Evolutionary conservation across 305 asterid genomes (phyloP).

Genomic region (Fraxinus velutina): DNA sequence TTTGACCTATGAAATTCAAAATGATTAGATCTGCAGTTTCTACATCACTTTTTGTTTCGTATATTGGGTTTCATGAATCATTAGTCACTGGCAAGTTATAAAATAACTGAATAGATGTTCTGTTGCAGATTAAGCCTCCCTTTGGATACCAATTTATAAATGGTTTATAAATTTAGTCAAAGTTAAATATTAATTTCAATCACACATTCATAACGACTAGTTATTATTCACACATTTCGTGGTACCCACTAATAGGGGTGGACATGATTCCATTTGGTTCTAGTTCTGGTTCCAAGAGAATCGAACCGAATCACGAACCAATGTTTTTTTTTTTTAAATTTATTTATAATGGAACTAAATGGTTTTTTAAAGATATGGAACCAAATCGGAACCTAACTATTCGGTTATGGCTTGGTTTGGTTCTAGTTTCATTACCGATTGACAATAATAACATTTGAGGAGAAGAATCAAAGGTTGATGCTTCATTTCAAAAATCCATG

Average conservation of each 20-base stretch:
- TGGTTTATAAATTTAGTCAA: background rate
- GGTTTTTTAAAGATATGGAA: background rate
- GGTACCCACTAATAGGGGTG: background rate
- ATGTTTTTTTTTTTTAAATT: background rate
- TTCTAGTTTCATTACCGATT: background rate
- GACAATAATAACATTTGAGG: background rate
- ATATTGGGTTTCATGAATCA: background rate
- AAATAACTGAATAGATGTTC: conserved; percentile 2
- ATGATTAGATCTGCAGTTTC: background rate
- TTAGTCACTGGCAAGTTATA: background rate
- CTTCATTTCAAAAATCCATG: background rate
- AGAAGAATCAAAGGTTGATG: background rate
- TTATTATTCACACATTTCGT: background rate
- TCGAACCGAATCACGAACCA: background rate
- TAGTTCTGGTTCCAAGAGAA: background rate
- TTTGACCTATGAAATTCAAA: background rate
- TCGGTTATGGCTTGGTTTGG: background rate
- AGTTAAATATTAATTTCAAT: background rate
- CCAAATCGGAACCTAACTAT: background rate
- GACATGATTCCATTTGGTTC: background rate
- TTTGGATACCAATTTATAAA: background rate
- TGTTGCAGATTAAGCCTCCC: background rate
- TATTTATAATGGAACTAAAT: background rate
- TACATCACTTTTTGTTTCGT: background rate
- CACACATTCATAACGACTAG: background rate